phyloP scores from a whole-genome alignment of 371 early-diverging fungal species.

The Capillidium rhysosporum region DNA sequence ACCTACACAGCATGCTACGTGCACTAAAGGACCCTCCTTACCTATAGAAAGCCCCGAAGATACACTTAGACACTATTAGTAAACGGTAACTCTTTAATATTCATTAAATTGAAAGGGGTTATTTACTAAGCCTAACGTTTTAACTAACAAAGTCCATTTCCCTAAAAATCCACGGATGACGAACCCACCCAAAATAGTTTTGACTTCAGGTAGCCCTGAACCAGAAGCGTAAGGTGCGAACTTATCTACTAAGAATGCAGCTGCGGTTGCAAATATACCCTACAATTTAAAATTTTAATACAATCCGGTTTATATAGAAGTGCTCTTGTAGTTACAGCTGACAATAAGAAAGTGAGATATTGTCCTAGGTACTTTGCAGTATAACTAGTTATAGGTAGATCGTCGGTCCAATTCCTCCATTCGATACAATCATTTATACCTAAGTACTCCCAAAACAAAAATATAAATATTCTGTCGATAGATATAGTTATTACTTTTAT shows the following conservation, averaged over 20 bases:
- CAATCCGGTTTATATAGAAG: not conserved
- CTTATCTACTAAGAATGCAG: constrained; percentile 27
- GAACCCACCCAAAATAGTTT: constrained; percentile 68
- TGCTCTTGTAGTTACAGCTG: constrained; percentile 2
- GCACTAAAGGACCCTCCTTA: constrained; percentile 68
- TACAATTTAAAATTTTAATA: too few species aligned
- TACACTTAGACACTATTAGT: constrained; percentile 21
- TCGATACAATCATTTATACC: constrained; percentile 15
- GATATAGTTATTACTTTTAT: constrained; percentile 20
- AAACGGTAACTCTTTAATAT: not conserved
- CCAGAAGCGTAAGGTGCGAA: constrained; percentile 65
- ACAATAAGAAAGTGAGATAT: constrained; percentile 1
- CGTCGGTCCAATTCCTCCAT: constrained; percentile 25
- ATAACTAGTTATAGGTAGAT: not conserved
- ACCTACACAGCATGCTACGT: constrained; percentile 53
- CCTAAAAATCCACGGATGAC: constrained; percentile 61
- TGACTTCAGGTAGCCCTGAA: constrained; percentile 62
- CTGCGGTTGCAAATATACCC: constrained; percentile 19
- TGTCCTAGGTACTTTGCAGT: not conserved
- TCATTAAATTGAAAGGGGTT: not conserved
- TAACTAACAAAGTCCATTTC: constrained; percentile 42
- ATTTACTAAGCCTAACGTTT: constrained; percentile 37
- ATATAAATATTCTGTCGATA: not conserved
- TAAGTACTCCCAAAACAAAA: constrained; percentile 3
- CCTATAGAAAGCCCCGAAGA: constrained; percentile 56